These are phyloP conservation scores for Mucor lusitanicus DNA, from an alignment of 371 early-diverging fungal species.

Conservation along the genomic window DNA sequence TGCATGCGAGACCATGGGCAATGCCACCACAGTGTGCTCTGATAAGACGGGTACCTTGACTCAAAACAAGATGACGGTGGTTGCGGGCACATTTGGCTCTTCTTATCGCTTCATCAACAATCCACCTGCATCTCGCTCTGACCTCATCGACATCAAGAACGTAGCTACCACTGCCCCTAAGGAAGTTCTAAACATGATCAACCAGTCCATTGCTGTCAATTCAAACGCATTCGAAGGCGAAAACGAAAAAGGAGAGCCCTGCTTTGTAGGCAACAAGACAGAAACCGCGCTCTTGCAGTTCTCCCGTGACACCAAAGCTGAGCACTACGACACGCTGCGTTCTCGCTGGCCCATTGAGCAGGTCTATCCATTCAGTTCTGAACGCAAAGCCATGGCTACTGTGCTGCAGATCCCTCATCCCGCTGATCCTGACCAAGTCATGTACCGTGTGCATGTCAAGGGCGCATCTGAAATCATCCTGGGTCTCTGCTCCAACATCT, in stretches of 20 bases:
- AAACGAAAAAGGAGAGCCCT: too few species aligned
- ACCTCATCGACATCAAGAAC: slow-evolving; percentile 39
- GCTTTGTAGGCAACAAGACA: slow-evolving; percentile 59
- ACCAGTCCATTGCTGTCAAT: slow-evolving; percentile 74
- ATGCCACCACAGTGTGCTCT: slow-evolving; percentile 86
- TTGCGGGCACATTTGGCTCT: slow-evolving; percentile 55
- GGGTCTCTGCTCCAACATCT: slow-evolving; percentile 28
- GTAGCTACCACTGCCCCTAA: slow-evolving; percentile 17
- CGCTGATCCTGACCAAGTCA: slow-evolving; percentile 18
- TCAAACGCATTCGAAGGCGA: slow-evolving; percentile 71
- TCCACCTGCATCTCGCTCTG: slow-evolving; percentile 26
- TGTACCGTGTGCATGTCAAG: slow-evolving; percentile 76
- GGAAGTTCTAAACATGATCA: slow-evolving; percentile 35
- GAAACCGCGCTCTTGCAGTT: slow-evolving; percentile 85
- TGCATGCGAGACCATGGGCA: slow-evolving; percentile 92
- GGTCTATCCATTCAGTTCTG: slow-evolving; percentile 83
- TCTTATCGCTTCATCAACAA: slow-evolving; percentile 34
- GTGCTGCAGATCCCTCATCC: slow-evolving; percentile 56
- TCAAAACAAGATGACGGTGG: slow-evolving; percentile 85
- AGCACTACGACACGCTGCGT: slow-evolving; percentile 44
- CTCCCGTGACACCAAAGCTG: slow-evolving; percentile 44
- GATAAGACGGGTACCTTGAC: slow-evolving; percentile 90
- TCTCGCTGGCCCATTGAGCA: slow-evolving; percentile 52
- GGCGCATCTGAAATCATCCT: slow-evolving; percentile 85
- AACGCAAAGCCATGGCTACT: slow-evolving; percentile 87